Evolutionary conservation across 345 rosid genomes (phyloP).

Genomic region (Brassica juncea): DNA sequence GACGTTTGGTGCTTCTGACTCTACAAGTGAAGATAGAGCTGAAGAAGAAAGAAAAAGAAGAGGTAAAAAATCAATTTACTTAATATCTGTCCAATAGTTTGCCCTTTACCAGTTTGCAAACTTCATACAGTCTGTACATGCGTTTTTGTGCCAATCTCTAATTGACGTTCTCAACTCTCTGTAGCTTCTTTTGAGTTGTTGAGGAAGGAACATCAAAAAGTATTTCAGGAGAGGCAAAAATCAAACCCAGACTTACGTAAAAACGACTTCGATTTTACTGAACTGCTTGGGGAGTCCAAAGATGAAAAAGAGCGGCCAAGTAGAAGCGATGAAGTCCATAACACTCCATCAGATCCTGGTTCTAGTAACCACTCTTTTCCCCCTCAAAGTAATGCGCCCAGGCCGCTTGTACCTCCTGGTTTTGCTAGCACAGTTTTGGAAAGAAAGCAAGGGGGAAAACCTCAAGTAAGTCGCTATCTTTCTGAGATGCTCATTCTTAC

Average conservation of each 20-base stretch:
- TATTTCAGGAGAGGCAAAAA: constrained; percentile 79
- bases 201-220: constrained; percentile 93
- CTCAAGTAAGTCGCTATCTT: constrained; percentile 42
- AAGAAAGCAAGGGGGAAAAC: constrained; percentile 53
- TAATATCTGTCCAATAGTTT: not conserved
- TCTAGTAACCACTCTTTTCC: constrained; percentile 45
- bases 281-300: constrained; percentile 62
- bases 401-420: constrained; percentile 99
- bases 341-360: constrained; percentile 37
- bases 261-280: constrained; percentile 65
- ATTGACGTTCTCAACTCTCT: constrained; percentile 35
- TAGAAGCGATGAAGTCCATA: constrained; percentile 46
- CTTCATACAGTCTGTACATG: constrained; percentile 17
- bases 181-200: constrained; percentile 88
- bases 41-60: constrained; percentile 97
- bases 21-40: constrained; percentile 76
- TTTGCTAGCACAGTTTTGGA: constrained; percentile 57
- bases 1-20: constrained; percentile 91
- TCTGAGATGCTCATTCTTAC: constrained; percentile 50
- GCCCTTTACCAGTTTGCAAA: constrained; percentile 30
- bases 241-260: constrained; percentile 57
- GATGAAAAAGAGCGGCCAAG: constrained; percentile 54
- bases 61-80: constrained; percentile 51
- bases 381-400: constrained; percentile 57
- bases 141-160: constrained; percentile 11